Conservation (phyloP, 768 basidiomycete genomes). For the Tubosaeta brunneosetosa region DNA sequence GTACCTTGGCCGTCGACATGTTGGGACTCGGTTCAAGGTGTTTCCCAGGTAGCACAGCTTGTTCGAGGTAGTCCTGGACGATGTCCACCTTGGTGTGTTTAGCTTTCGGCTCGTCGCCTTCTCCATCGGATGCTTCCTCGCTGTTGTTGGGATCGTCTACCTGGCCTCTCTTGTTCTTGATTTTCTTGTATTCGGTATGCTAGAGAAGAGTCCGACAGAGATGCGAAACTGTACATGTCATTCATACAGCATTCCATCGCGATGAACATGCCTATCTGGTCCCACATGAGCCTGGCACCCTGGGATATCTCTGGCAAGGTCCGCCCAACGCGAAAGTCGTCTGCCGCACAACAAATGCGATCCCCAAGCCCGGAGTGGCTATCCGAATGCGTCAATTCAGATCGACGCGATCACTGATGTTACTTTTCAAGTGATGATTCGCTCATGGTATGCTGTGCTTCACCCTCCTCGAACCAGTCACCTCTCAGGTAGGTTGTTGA, state of each 20-base stretch:
- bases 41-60: constrained; percentile 26
- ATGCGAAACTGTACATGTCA: constrained; percentile 24
- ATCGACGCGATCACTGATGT: constrained; percentile 17
- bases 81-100: constrained; percentile 17
- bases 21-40: constrained; percentile 21
- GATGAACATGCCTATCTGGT: constrained; percentile 19
- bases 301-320: constrained; percentile 27
- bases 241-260: neutral
- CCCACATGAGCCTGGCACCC: constrained; percentile 29
- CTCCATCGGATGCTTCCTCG: constrained; percentile 28
- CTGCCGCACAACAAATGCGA: constrained; percentile 25
- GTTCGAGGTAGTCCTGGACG: constrained; percentile 29
- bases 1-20: constrained; percentile 8
- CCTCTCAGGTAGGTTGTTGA: too few relatives aligned
- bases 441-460: constrained; percentile 18
- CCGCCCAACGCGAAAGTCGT: constrained; percentile 30
- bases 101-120: constrained; percentile 20
- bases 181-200: constrained; percentile 29
- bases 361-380: constrained; percentile 14
- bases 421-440: constrained; percentile 21
- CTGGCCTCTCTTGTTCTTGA: constrained; percentile 14
- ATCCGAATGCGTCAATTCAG: neutral
- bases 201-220: constrained; percentile 27
- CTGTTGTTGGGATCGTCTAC: constrained; percentile 30
- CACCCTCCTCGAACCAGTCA: too few relatives aligned